phyloP scores from a whole-genome alignment of 805 yeast genomes.

The Kregervanrija pseudodelftensis region DNA sequence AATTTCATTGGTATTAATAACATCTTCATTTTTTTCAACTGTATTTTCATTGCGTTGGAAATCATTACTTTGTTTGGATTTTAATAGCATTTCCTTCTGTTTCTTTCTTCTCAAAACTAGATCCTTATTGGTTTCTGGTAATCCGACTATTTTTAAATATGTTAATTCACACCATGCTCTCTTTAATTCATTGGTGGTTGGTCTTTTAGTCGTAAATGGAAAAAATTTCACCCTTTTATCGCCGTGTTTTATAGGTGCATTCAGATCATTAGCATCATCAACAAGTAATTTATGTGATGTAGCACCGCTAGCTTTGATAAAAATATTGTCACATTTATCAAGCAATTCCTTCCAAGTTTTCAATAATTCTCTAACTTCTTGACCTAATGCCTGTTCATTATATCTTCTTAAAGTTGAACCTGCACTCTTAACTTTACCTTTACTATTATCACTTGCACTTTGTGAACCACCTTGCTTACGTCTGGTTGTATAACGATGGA shows the following conservation, averaged over 20 bases:
- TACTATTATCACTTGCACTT: conserved; percentile 82
- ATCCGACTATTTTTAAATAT: conserved; percentile 44
- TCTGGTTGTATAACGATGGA: conserved; percentile 92
- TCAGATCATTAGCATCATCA: conserved; percentile 29
- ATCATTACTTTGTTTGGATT: conserved; percentile 16
- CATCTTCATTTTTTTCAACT: conserved; percentile 25
- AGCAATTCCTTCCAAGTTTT: conserved; percentile 57
- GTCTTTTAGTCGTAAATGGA: conserved; percentile 88
- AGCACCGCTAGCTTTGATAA: conserved; percentile 66
- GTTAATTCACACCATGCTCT: conserved; percentile 78
- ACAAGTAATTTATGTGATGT: conserved; percentile 40
- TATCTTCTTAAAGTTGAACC: conserved; percentile 86
- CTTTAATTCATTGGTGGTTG: conserved; percentile 74
- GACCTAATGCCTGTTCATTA: conserved; percentile 75
- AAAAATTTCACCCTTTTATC: conserved; percentile 63
- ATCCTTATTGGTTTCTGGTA: conserved; percentile 41
- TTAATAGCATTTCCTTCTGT: conserved; percentile 25
- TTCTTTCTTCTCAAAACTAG: conserved; percentile 22
- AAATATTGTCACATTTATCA: conserved; percentile 59
- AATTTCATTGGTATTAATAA: conserved; percentile 50
- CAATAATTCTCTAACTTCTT: conserved; percentile 69
- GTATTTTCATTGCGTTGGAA: conserved; percentile 1
- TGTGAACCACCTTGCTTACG: conserved; percentile 98
- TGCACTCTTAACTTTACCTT: conserved; percentile 94
- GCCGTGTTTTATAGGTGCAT: conserved; percentile 39